A percentile compares a stretch with the other conserved stretches of the same genome.
phyloP scores from a whole-genome alignment of 1,139 yeast species.

The Geotrichum citri-aurantii region DNA sequence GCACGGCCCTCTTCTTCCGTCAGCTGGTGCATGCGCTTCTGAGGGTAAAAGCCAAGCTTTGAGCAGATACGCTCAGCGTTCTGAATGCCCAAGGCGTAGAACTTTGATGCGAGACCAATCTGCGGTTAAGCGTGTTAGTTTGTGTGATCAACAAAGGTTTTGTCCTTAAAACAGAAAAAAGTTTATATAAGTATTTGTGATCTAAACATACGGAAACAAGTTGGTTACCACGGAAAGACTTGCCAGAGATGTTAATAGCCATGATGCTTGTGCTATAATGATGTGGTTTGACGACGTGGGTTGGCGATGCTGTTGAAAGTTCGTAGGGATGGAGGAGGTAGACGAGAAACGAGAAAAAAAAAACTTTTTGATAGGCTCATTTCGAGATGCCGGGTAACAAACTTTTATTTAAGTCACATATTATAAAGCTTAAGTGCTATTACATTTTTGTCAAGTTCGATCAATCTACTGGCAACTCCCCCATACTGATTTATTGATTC shows the following conservation, averaged over 20 bases:
- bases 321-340: background rate
- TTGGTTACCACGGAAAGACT: constrained; percentile 39
- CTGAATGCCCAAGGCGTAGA: constrained; percentile 76
- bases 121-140: constrained; percentile 22
- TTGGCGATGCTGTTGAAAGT: background rate
- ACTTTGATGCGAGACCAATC: constrained; percentile 73
- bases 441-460: background rate
- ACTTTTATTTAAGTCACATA: background rate
- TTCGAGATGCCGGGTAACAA: background rate
- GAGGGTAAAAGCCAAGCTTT: constrained; percentile 83
- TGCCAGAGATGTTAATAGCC: constrained; percentile 40
- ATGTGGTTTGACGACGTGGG: background rate
- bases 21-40: constrained; percentile 90
- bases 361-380: background rate
- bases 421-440: background rate
- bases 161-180: background rate
- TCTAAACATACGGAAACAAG: constrained; percentile 31
- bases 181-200: background rate
- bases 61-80: constrained; percentile 81
- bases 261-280: constrained; percentile 20
- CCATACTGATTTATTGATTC: too few relatives aligned
- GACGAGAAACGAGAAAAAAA: background rate
- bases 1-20: constrained; percentile 83
- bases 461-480: background rate
- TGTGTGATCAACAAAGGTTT: background rate